These are phyloP conservation scores for Erigeron canadensis DNA, from an alignment of 129 eudicot species.

Conservation along the genomic window DNA sequence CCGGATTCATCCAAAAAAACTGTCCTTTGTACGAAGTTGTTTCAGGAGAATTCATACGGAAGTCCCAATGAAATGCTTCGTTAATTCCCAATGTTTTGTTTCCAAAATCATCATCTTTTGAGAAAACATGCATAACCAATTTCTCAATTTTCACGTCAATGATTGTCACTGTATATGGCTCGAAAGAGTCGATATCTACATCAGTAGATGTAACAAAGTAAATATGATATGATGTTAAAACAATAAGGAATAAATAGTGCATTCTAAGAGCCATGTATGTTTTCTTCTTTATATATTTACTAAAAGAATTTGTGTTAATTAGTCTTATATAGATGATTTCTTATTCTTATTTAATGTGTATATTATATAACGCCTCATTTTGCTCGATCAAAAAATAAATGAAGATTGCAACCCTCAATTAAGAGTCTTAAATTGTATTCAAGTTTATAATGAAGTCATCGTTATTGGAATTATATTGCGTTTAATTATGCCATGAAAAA, in stretches of 20 bases:
- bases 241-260: not conserved
- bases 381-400: not conserved
- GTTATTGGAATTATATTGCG: too few species aligned
- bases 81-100: conserved; percentile 8
- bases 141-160: not conserved
- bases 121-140: conserved; percentile 12
- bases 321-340: conserved; percentile 21
- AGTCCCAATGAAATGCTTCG: not conserved
- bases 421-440: too few species aligned
- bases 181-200: conserved; percentile 1
- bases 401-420: not conserved
- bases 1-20: conserved; percentile 22
- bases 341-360: not conserved
- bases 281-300: not conserved
- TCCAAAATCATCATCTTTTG: conserved; percentile 12
- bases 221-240: conserved; percentile 5
- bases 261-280: not conserved
- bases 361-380: not conserved
- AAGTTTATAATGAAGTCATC: too few species aligned
- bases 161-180: not conserved
- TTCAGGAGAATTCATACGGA: conserved; percentile 5
- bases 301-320: not conserved
- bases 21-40: not conserved
- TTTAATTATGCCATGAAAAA: too few species aligned
- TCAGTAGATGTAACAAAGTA: conserved; percentile 1